Base-by-base conservation (phyloP, 1,139 yeast genomes). In the Yamadazyma atlantica region DNA sequence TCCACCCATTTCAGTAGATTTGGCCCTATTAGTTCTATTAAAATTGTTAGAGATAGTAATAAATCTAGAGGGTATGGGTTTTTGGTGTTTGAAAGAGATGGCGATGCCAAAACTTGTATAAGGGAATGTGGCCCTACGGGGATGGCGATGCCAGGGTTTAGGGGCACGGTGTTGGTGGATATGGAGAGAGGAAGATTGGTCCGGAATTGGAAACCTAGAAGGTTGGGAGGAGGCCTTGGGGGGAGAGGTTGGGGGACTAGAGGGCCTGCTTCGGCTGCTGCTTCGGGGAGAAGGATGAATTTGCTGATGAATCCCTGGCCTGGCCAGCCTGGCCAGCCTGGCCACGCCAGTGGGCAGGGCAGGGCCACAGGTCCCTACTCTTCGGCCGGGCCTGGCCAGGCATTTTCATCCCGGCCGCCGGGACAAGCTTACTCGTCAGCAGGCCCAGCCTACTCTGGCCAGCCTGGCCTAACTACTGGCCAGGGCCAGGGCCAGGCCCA, bases 61-160 rank as follows among this genome's bases (percentile, higher is more conserved):
- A 74, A 76, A 45, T 77, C 94, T 1, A 66, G 80, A 42, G 97
- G 97, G 0, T 92, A 92, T 55, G 97, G 86, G 1, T 92, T 92
- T 57, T 67, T 90, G 2, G 83, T 84, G 4, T 90, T 78, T 58
- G 82, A 77, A 50, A 66, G 71, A 33, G 84, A 75, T 38, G 52
- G 59, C 13, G 85, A 77, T 50, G 84, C 85, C 44, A 72, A 69
- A 42, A 58, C 41, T 44, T 89, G 94, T 11, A 70, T 75, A n/a
- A 66, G 71, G 24, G 80, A 73, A 28, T 73, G 78, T 25, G 77
- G 82, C 22, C 79, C 87, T 1, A 57, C 78, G 18, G 76, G 77
- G 0, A 40, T 70, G n/a, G 60, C 60, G 30, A 49, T 67, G 4
- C 54, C 51, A 1, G 46, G 50, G 1, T 46, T 44, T n/a, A 41